phyloP scores from a whole-genome alignment of 2,329 filamentous ascomycete genomes.

The Epichloe coenophiala region DNA sequence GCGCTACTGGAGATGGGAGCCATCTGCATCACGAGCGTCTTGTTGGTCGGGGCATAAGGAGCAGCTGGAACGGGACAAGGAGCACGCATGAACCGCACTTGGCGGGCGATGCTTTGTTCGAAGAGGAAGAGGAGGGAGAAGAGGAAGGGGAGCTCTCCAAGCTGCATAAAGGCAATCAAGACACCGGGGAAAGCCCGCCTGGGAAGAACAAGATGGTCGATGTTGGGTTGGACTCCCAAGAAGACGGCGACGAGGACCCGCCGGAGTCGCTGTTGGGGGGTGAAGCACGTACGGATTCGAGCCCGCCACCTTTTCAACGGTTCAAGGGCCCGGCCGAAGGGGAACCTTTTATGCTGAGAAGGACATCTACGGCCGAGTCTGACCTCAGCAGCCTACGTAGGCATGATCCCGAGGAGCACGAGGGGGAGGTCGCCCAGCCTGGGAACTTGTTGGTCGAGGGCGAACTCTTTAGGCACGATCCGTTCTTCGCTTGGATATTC shows the following conservation, averaged over 20 bases:
- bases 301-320: constrained; percentile 48
- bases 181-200: constrained; percentile 16
- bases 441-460: constrained; percentile 43
- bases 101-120: constrained; percentile 21
- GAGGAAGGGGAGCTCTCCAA: constrained; percentile 27
- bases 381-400: constrained; percentile 28
- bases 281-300: constrained; percentile 37
- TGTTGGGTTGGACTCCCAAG: constrained; percentile 62
- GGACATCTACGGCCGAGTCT: constrained; percentile 31
- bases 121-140: constrained; percentile 28
- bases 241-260: constrained; percentile 42
- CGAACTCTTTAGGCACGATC: constrained; percentile 69
- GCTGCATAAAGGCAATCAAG: constrained; percentile 17
- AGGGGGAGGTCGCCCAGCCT: constrained; percentile 16
- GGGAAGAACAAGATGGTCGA: constrained; percentile 66
- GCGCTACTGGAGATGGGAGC: constrained; percentile 13
- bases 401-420: constrained; percentile 24
- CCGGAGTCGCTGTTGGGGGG: constrained; percentile 46
- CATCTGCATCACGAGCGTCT: constrained; percentile 32
- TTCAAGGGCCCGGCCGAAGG: constrained; percentile 32
- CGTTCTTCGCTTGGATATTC: constrained; percentile 85
- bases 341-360: constrained; percentile 27
- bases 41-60: constrained; percentile 41
- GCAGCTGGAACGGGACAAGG: constrained; percentile 48
- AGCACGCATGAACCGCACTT: constrained; percentile 20